Base-by-base conservation (phyloP, 257 asterid genomes). In the Solanum phureja region DNA sequence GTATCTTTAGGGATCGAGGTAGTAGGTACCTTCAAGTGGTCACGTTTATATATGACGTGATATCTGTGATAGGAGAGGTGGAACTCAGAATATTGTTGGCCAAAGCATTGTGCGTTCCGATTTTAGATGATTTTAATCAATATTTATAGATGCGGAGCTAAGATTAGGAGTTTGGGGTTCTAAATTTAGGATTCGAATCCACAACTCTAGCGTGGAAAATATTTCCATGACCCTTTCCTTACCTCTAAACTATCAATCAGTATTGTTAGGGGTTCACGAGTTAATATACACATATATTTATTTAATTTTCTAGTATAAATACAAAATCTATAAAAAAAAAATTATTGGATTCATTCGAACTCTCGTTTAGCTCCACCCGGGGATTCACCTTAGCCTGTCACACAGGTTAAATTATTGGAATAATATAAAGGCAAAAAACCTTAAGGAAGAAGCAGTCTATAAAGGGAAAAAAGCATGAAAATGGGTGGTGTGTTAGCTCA, bases 401-500 rank as follows among this genome's bases (percentile, higher is more conserved):
- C 12, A 12, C 23, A 13, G 35, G 7, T 31, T 42, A 62, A 84
- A 84, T 34, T 3, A 60, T 58, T 3, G 24, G 60, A 64, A 84
- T 29, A 84, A 27, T 74, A 11, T 44, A 82, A 89, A 38, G 11
- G 13, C 21, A 73, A 88, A 68, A 87, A 88, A 83, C 71, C 88
- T 56, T 88, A 68, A 83, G 73, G 81, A 60, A 31, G 66, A 87
- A 66, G 88, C 88, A 83, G 46, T 18, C 52, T 31, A 5, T 29
- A 83, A 49, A 11, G 34, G 0, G 0, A 9, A 33, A 52, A 87
- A 85, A 77, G 87, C 29, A 71, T 77, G 85, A 88, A 86, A 86
- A 46, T 29, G 79, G 66, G 72, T 75, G 83, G 71, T 73, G 73
- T 76, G 83, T 87, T 42, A 62, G 88, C 90, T 86, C 84, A 86